Evolutionary conservation across 345 rosid genomes (phyloP).

Genomic region (Dipteronia sinensis): DNA sequence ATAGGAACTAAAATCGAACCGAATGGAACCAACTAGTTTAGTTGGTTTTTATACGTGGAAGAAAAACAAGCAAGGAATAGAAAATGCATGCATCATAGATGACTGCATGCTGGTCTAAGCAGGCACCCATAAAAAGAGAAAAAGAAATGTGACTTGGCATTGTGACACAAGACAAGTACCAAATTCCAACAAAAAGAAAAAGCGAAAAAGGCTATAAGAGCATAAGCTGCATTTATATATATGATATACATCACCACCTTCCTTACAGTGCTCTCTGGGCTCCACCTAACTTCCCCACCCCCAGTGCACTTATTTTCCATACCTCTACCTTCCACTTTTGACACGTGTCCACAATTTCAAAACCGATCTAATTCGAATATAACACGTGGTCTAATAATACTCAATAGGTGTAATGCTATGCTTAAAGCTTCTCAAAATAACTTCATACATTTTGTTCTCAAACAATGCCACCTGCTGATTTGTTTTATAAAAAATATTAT

Average conservation of each 20-base stretch:
- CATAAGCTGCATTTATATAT: neutral
- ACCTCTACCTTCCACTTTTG: neutral
- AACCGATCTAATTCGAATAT: too few relatives aligned
- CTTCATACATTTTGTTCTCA: too few relatives aligned
- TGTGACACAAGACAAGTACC: slow-evolving; percentile 55
- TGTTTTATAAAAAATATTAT: too few relatives aligned
- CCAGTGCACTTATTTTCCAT: neutral
- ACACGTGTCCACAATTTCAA: neutral
- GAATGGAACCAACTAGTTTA: too few relatives aligned
- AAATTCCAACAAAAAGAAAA: slow-evolving; percentile 39
- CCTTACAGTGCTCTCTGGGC: slow-evolving; percentile 44
- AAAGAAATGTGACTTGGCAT: slow-evolving; percentile 30
- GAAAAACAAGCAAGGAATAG: too few relatives aligned
- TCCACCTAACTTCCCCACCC: slow-evolving; percentile 35
- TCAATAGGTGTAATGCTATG: too few relatives aligned
- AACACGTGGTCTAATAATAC: too few relatives aligned
- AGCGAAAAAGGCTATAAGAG: slow-evolving; percentile 28
- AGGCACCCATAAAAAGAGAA: slow-evolving; percentile 40
- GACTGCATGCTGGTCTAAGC: slow-evolving; percentile 80
- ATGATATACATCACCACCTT: too few relatives aligned
- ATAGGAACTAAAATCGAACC: too few relatives aligned
- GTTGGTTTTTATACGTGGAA: too few relatives aligned
- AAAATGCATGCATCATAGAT: slow-evolving; percentile 68
- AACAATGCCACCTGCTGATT: too few relatives aligned
- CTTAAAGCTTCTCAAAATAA: too few relatives aligned